A percentile compares a stretch with the other conserved stretches of the same genome.
phyloP scores from a whole-genome alignment of 495 filamentous ascomycete species.

The Neurospora hispaniola region DNA sequence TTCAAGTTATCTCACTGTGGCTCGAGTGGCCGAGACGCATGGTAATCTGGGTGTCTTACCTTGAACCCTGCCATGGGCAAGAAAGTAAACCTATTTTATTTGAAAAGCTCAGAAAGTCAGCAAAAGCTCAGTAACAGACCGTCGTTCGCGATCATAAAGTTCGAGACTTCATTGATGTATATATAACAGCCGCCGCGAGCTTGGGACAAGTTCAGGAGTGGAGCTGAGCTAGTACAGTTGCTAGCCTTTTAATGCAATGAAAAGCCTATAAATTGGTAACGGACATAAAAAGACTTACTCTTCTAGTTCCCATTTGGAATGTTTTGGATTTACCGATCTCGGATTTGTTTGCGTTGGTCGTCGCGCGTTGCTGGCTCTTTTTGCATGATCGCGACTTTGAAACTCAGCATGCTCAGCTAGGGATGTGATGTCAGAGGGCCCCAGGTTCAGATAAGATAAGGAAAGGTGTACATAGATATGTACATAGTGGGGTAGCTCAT shows the following conservation, averaged over 20 bases:
- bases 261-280: background rate
- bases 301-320: background rate
- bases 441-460: background rate
- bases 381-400: background rate
- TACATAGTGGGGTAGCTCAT: background rate
- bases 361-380: background rate
- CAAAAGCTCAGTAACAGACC: background rate
- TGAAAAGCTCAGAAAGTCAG: background rate
- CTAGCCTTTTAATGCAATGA: no score
- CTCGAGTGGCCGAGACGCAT: background rate
- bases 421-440: background rate
- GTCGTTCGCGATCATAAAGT: background rate
- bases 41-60: conserved; percentile 19
- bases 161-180: background rate
- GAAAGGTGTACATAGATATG: background rate
- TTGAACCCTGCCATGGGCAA: conserved; percentile 45
- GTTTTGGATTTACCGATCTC: background rate
- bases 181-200: background rate
- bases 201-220: background rate
- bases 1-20: no score
- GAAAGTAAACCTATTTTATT: conserved; percentile 36
- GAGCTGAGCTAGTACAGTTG: background rate
- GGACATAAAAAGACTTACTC: background rate
- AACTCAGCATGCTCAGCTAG: background rate
- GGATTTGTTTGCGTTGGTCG: background rate